Percentiles rank a stretch among this genome's conserved stretches.
Conservation (phyloP, 139 green algal species). For the Tetradesmus obliquus region DNA sequence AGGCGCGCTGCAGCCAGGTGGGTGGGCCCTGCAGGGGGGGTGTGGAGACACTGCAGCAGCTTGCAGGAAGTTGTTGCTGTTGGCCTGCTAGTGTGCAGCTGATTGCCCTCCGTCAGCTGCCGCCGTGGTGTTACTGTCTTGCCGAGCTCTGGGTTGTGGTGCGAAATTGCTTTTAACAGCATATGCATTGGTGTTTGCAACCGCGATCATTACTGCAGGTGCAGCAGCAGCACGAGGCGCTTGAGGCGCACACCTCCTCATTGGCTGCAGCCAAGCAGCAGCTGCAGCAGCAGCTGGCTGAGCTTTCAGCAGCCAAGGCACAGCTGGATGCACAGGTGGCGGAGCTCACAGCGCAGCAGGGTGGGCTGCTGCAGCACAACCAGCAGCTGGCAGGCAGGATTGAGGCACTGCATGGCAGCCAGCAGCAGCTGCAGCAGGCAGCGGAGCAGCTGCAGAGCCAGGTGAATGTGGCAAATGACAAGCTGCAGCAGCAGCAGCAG, state of each 20-base stretch:
- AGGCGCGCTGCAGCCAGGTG: constrained; percentile 18
- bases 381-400: neutral
- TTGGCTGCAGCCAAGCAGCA: constrained; percentile 29
- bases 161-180: too few species aligned
- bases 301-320: neutral
- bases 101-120: too few species aligned
- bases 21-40: neutral
- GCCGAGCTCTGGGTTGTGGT: too few species aligned
- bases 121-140: too few species aligned
- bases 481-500: constrained; percentile 24
- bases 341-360: neutral
- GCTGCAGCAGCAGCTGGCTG: constrained; percentile 16
- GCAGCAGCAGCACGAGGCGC: neutral
- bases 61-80: too few species aligned
- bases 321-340: neutral
- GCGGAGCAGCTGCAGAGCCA: neutral
- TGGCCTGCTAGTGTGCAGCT: too few species aligned
- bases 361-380: neutral
- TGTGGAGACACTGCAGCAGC: too few species aligned
- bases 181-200: too few species aligned
- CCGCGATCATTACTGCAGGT: neutral
- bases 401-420: neutral
- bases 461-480: neutral
- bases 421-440: constrained; percentile 14
- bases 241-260: neutral